These are phyloP conservation scores for Candida frijolesensis DNA, from an alignment of 1,139 yeast genomes.

Conservation along the genomic window DNA sequence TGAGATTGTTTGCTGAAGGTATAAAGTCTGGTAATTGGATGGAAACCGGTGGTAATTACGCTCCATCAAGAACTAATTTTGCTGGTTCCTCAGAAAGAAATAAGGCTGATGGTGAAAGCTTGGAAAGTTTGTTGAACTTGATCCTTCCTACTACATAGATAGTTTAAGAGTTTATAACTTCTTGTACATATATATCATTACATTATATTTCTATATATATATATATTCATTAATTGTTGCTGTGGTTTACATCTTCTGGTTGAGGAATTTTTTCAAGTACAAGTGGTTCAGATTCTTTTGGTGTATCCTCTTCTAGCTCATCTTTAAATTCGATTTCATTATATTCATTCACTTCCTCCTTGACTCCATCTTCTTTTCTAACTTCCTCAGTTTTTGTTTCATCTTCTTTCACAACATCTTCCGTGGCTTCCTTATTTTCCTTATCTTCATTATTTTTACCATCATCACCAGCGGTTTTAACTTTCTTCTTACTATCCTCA, in stretches of 20 bases:
- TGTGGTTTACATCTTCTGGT: not conserved
- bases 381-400: not conserved
- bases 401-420: not conserved
- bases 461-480: slow-evolving; percentile 9
- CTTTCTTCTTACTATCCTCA: slow-evolving; percentile 17
- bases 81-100: slow-evolving; percentile 38
- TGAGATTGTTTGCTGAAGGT: slow-evolving; percentile 44
- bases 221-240: not conserved
- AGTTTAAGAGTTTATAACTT: not conserved
- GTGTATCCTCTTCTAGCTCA: not conserved
- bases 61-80: slow-evolving; percentile 36
- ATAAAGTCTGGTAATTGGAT: slow-evolving; percentile 46
- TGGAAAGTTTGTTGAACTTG: slow-evolving; percentile 36
- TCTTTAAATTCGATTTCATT: not conserved
- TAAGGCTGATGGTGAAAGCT: slow-evolving; percentile 34
- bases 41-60: slow-evolving; percentile 29
- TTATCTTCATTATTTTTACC: slow-evolving; percentile 3
- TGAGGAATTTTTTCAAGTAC: not conserved
- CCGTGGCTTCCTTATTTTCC: not conserved
- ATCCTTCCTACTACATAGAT: slow-evolving; percentile 15
- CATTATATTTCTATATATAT: not conserved
- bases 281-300: not conserved
- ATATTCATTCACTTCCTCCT: not conserved
- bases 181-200: not conserved
- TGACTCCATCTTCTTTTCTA: not conserved